These are phyloP conservation scores for Prunella vulgaris DNA, from an alignment of 257 asterid genomes.

Conservation along the genomic window DNA sequence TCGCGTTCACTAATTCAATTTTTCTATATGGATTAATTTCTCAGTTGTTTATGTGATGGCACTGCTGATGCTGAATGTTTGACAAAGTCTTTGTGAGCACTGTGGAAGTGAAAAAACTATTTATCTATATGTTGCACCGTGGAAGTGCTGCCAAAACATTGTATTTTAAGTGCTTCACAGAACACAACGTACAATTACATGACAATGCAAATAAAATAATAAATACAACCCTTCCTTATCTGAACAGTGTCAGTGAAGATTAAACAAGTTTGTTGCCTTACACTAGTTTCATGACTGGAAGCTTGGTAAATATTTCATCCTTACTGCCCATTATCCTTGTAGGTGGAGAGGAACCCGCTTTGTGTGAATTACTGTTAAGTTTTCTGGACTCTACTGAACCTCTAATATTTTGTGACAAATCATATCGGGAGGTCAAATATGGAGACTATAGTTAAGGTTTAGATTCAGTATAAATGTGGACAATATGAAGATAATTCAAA, in stretches of 20 bases:
- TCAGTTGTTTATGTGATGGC: background rate
- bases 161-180: background rate
- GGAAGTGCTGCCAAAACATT: background rate
- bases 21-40: background rate
- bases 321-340: background rate
- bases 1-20: background rate
- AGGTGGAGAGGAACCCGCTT: background rate
- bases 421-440: background rate
- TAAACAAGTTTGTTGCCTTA: background rate
- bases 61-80: background rate
- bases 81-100: background rate
- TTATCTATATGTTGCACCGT: background rate
- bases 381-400: background rate
- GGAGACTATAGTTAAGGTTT: background rate
- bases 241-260: background rate
- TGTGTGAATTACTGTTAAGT: background rate
- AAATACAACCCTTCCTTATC: background rate
- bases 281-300: background rate
- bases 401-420: background rate
- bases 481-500: background rate
- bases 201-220: background rate
- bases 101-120: background rate
- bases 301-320: background rate
- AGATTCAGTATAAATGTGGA: background rate
- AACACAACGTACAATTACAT: background rate